phyloP scores from a whole-genome alignment of 2,329 filamentous ascomycete species.

The Xylaria multiplex region DNA sequence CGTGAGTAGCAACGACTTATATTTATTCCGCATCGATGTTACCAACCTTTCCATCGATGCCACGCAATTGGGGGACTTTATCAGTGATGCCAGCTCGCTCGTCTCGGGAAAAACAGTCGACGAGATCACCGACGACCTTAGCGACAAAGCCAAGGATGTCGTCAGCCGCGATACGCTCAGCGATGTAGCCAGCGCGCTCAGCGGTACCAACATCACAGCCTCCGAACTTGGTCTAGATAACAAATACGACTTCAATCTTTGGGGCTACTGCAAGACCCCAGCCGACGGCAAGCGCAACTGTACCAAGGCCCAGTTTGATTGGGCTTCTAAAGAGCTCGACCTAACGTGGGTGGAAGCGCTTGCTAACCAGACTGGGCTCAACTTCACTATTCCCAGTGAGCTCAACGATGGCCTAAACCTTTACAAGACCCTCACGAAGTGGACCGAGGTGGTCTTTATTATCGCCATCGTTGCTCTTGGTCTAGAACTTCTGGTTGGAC shows the following conservation, averaged over 20 bases:
- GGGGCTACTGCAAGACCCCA: slow-evolving; percentile 82
- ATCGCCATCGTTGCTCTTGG: slow-evolving; percentile 76
- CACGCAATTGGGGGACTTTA: slow-evolving; percentile 48
- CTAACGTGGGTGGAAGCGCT: slow-evolving; percentile 54
- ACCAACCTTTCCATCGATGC: slow-evolving; percentile 66
- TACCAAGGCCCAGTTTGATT: slow-evolving; percentile 76
- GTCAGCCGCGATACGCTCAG: slow-evolving; percentile 14
- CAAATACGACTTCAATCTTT: slow-evolving; percentile 83
- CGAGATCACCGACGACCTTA: slow-evolving; percentile 19
- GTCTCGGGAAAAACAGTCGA: slow-evolving; percentile 23
- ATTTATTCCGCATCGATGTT: slow-evolving; percentile 70
- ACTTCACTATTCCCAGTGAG: slow-evolving; percentile 73
- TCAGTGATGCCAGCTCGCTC: slow-evolving; percentile 36
- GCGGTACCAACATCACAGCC: slow-evolving; percentile 63
- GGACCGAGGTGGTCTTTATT: slow-evolving; percentile 85
- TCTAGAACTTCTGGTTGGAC: slow-evolving; percentile 78
- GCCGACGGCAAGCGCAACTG: slow-evolving; percentile 70
- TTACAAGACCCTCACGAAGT: slow-evolving; percentile 79
- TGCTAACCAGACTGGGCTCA: slow-evolving; percentile 58
- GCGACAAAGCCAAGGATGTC: slow-evolving; percentile 25
- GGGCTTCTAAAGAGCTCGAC: slow-evolving; percentile 78
- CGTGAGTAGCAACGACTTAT: slow-evolving; percentile 65
- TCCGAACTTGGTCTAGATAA: slow-evolving; percentile 72
- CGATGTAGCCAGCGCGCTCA: slow-evolving; percentile 42
- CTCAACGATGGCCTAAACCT: slow-evolving; percentile 74